Percentiles rank a stretch among this genome's conserved stretches.
Evolutionary conservation across 2,329 filamentous ascomycete species (phyloP).

Genomic region (Fusarium hostae): DNA sequence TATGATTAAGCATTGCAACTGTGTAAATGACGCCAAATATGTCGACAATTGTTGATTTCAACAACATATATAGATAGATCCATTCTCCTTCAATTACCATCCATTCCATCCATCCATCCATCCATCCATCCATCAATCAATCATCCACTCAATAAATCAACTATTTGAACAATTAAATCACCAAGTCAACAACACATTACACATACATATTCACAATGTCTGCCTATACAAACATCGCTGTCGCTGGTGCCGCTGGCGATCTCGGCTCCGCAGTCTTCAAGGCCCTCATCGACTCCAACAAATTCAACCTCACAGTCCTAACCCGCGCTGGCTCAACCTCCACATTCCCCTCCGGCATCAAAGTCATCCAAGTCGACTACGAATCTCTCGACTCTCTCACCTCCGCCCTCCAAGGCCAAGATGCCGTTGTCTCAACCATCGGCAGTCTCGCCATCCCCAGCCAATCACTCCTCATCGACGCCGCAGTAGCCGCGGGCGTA

Average conservation of each 20-base stretch:
- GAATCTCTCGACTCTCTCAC: slow-evolving; percentile 60
- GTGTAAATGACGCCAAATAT: neutral
- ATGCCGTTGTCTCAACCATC: slow-evolving; percentile 61
- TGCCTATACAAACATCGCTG: slow-evolving; percentile 51
- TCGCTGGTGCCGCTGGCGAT: slow-evolving; percentile 52
- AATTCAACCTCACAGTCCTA: slow-evolving; percentile 53
- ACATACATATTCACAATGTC: slow-evolving; percentile 43
- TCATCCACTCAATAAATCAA: no score
- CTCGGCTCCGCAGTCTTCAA: slow-evolving; percentile 49
- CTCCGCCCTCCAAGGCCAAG: slow-evolving; percentile 63
- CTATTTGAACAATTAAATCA: no score
- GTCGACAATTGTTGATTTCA: neutral
- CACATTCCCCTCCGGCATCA: slow-evolving; percentile 45
- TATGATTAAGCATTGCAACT: neutral
- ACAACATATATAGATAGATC: slow-evolving; percentile 3
- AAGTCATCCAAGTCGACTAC: slow-evolving; percentile 52
- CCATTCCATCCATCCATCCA: no score
- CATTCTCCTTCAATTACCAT: neutral
- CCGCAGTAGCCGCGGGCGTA: slow-evolving; percentile 68
- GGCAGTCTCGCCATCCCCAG: slow-evolving; percentile 53
- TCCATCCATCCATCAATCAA: neutral
- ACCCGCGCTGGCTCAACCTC: slow-evolving; percentile 55
- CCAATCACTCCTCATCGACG: slow-evolving; percentile 62
- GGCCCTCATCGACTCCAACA: slow-evolving; percentile 45
- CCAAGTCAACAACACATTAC: no score